Percentiles rank a stretch among this genome's conserved stretches.
Conservation (phyloP, 306 rosid species). For the Quercus dentata region DNA sequence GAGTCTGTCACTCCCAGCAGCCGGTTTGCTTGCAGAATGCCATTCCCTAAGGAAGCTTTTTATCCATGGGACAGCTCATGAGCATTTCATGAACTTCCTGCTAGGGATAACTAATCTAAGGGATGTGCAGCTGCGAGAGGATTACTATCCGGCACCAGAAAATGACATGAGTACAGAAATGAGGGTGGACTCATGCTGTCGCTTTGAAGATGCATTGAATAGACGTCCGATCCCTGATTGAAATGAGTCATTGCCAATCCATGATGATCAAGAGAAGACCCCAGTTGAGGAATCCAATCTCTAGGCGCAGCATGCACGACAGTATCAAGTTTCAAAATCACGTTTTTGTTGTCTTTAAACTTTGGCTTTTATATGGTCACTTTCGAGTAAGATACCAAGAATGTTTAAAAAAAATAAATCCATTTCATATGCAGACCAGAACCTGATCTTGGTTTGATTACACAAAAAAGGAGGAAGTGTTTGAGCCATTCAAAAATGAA, state of each 20-base stretch:
- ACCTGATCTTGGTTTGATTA: conserved; percentile 27
- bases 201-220: conserved; percentile 82
- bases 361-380: neutral
- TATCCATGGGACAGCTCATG: conserved; percentile 78
- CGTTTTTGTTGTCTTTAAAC: neutral
- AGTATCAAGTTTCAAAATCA: neutral
- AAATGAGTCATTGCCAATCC: conserved; percentile 7
- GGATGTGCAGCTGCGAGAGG: conserved; percentile 78
- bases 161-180: conserved; percentile 90
- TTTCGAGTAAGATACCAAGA: neutral
- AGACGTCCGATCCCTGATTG: conserved; percentile 56
- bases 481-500: conserved; percentile 12
- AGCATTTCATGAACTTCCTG: conserved; percentile 80
- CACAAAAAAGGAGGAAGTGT: conserved; percentile 21
- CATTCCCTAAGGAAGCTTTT: conserved; percentile 71
- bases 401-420: neutral
- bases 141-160: conserved; percentile 87
- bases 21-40: conserved; percentile 70
- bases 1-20: conserved; percentile 70
- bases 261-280: no score
- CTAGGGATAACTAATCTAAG: conserved; percentile 52
- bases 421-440: neutral
- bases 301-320: neutral
- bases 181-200: conserved; percentile 83
- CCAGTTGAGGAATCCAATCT: neutral